Conservation (phyloP, 305 asterid species). For the Fraxinus albicans region DNA sequence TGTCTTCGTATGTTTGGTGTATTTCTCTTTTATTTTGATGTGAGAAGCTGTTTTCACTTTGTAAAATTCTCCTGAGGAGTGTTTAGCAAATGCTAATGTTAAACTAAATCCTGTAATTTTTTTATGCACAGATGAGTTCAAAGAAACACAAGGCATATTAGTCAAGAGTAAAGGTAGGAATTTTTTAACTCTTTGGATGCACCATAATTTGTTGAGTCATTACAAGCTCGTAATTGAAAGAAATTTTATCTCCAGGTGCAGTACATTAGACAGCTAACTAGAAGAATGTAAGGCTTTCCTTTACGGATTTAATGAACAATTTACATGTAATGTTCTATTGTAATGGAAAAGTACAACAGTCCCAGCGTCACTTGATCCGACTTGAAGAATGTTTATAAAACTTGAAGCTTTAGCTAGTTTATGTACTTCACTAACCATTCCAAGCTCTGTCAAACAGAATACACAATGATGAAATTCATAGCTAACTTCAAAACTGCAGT, state of each 20-base stretch:
- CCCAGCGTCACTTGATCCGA: slow-evolving; percentile 26
- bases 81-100: neutral
- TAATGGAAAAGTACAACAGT: slow-evolving; percentile 26
- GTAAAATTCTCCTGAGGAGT: neutral
- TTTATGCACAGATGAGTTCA: neutral
- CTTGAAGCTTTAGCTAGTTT: slow-evolving; percentile 25
- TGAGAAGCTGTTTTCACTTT: neutral
- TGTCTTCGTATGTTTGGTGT: neutral
- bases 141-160: neutral
- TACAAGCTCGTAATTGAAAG: slow-evolving; percentile 6
- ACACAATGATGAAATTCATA: slow-evolving; percentile 22
- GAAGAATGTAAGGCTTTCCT: slow-evolving; percentile 20
- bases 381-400: slow-evolving; percentile 20
- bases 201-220: neutral
- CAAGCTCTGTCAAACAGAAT: slow-evolving; percentile 66
- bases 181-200: neutral
- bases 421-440: slow-evolving; percentile 81
- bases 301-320: slow-evolving; percentile 20
- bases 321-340: slow-evolving; percentile 12
- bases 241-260: neutral
- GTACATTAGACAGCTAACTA: slow-evolving; percentile 12
- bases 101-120: neutral
- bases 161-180: neutral
- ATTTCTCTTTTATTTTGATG: neutral
- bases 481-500: neutral